phyloP scores from a whole-genome alignment of 306 rosid genomes.

The Malus asiatica region DNA sequence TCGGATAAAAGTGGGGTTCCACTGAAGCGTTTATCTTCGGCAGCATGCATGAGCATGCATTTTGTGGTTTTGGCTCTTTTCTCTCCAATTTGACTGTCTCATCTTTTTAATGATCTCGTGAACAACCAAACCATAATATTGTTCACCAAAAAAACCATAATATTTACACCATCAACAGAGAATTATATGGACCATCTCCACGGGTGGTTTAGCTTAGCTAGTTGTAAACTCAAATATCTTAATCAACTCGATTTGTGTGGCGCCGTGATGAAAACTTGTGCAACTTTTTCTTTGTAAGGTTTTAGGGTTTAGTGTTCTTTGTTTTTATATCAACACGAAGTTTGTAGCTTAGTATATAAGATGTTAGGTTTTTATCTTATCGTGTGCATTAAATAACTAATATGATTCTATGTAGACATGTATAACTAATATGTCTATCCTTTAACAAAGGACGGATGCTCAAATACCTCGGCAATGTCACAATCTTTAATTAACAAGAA shows the following conservation, averaged over 20 bases:
- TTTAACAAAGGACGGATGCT: neutral
- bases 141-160: neutral
- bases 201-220: neutral
- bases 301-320: no score
- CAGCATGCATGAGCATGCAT: neutral
- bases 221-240: neutral
- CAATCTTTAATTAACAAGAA: neutral
- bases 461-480: neutral
- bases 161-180: neutral
- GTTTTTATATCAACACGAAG: no score
- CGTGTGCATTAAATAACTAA: neutral
- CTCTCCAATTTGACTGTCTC: neutral
- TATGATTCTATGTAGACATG: neutral
- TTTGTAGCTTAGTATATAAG: neutral
- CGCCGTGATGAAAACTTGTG: neutral
- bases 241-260: neutral
- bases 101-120: neutral
- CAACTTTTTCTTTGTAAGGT: neutral
- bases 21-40: slow-evolving; percentile 3
- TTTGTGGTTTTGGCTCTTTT: slow-evolving; percentile 4
- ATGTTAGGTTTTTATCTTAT: neutral
- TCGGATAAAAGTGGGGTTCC: slow-evolving; percentile 33
- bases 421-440: no score
- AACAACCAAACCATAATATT: neutral
- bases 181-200: neutral